Conservation (phyloP, 768 basidiomycete genomes). For the Collybiopsis luxurians region DNA sequence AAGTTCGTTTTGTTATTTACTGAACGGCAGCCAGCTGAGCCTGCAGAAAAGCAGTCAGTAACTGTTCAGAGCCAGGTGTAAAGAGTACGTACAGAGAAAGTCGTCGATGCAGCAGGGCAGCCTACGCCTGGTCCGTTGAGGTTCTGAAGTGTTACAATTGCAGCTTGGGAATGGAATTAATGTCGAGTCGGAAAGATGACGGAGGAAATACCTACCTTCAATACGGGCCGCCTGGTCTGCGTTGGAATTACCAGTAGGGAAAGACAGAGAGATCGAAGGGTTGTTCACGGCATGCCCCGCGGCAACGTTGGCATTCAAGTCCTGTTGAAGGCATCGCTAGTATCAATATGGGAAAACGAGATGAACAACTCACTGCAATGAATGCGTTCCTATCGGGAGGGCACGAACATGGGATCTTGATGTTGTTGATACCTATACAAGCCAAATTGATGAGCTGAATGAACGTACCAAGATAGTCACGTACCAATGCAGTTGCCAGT, state of each 20-base stretch:
- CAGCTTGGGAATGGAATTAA: constrained; percentile 26
- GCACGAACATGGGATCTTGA: constrained; percentile 67
- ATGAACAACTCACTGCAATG: constrained; percentile 22
- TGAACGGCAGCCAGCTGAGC: constrained; percentile 8
- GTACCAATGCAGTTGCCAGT: constrained; percentile 71
- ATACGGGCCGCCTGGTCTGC: constrained; percentile 54
- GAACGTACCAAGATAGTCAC: neutral
- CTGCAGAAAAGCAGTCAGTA: neutral
- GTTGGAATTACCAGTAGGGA: constrained; percentile 59
- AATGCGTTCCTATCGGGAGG: constrained; percentile 55
- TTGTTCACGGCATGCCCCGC: constrained; percentile 68
- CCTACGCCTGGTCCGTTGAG: constrained; percentile 64
- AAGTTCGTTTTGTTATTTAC: neutral
- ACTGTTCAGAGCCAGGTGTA: neutral
- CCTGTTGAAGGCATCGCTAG: constrained; percentile 14
- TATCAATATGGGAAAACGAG: neutral
- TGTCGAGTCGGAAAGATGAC: too few relatives aligned
- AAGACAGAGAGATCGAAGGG: constrained; percentile 53
- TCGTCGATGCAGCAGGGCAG: constrained; percentile 66
- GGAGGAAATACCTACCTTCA: constrained; percentile 16
- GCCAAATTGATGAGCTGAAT: constrained; percentile 61
- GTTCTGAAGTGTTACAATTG: constrained; percentile 72
- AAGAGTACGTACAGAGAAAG: constrained; percentile 35
- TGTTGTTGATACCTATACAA: constrained; percentile 33
- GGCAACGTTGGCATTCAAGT: constrained; percentile 52